phyloP scores from a whole-genome alignment of 495 filamentous ascomycete genomes.

The Aspergillus conjunctus region DNA sequence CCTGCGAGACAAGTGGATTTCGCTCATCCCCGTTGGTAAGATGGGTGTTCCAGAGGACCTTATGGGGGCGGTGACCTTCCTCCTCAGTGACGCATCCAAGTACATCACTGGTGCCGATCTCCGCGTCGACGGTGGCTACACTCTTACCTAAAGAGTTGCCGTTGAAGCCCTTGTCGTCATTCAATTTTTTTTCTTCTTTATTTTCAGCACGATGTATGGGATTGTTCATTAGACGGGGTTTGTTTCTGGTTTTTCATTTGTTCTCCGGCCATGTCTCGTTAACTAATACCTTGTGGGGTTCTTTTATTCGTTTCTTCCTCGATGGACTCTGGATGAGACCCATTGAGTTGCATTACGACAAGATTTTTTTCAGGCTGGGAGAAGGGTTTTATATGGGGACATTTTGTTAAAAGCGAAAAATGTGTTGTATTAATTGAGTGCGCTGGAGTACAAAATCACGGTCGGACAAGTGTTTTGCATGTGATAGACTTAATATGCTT shows the following conservation, averaged over 20 bases:
- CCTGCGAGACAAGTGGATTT: conserved; percentile 83
- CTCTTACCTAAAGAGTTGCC: conserved; percentile 61
- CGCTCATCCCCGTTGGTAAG: conserved; percentile 84
- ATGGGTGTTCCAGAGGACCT: conserved; percentile 93
- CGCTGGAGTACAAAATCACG: conserved; percentile 14
- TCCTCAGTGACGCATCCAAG: conserved; percentile 79
- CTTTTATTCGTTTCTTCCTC: conserved; percentile 9
- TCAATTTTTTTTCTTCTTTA: conserved; percentile 3
- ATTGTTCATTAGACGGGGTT: background rate
- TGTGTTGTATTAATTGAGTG: conserved; percentile 8
- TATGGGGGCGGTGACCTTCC: conserved; percentile 89
- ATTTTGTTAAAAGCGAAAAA: conserved; percentile 17
- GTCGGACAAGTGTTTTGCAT: conserved; percentile 12
- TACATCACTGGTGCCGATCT: conserved; percentile 93
- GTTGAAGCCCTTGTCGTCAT: background rate
- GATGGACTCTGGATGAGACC: background rate
- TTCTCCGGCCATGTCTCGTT: background rate
- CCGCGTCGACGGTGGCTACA: conserved; percentile 90
- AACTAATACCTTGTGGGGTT: background rate
- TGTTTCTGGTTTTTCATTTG: conserved; percentile 6
- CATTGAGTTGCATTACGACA: conserved; percentile 23
- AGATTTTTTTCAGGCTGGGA: conserved; percentile 1
- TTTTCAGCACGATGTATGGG: conserved; percentile 12
- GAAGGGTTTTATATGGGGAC: background rate
- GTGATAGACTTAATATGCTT: conserved; percentile 22